Percentiles rank a stretch among this genome's conserved stretches.
Evolutionary conservation across 2,329 filamentous ascomycete genomes (phyloP).

Genomic region (Zasmidium angulare): DNA sequence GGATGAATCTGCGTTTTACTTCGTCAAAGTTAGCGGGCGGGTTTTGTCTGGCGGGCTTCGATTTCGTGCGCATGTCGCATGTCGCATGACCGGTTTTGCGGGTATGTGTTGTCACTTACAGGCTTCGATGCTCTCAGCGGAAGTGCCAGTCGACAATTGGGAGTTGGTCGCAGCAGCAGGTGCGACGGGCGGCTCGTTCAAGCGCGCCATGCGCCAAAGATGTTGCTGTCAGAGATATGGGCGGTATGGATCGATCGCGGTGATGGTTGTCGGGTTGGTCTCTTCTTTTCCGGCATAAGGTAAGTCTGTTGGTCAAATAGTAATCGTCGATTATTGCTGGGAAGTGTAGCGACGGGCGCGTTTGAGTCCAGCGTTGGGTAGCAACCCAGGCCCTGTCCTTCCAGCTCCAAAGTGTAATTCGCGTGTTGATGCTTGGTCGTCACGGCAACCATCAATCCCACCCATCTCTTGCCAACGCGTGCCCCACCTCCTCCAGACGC

Average conservation of each 20-base stretch:
- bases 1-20: constrained; percentile 78
- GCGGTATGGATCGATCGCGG: not conserved
- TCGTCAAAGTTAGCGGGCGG: constrained; percentile 32
- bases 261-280: not conserved
- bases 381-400: not conserved
- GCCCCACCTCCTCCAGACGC: not conserved
- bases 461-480: not conserved
- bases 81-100: not conserved
- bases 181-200: constrained; percentile 70
- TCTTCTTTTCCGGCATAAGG: not conserved
- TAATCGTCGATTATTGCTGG: not conserved
- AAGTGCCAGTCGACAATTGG: constrained; percentile 14
- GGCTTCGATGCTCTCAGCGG: constrained; percentile 65
- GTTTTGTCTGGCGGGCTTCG: constrained; percentile 16
- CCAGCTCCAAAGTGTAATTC: not conserved
- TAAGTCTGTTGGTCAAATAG: not conserved
- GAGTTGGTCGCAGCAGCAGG: constrained; percentile 35
- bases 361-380: not conserved
- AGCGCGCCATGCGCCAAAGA: constrained; percentile 64
- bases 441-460: not conserved
- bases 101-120: constrained; percentile 62
- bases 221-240: not conserved
- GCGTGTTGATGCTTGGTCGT: not conserved
- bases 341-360: not conserved
- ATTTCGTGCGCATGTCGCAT: constrained; percentile 35